Evolutionary conservation across 306 rosid species (phyloP).

Genomic region (Cucurbita moschata): DNA sequence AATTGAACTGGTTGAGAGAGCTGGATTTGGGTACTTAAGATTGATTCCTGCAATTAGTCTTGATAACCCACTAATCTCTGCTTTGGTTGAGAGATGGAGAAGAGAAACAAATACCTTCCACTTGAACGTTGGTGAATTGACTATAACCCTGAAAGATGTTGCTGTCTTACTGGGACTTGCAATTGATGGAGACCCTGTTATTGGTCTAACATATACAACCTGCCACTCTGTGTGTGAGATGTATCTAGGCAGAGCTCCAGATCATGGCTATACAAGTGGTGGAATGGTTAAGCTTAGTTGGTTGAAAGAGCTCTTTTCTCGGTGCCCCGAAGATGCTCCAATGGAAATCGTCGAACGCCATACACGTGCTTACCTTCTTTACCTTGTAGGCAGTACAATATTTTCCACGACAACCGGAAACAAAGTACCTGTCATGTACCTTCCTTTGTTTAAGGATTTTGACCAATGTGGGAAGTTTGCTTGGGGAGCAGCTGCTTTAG

Average conservation of each 20-base stretch:
- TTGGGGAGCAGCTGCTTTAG: conserved; percentile 89
- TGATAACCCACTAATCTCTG: conserved; percentile 94
- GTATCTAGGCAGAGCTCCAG: conserved; percentile 74
- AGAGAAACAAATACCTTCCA: conserved; percentile 97
- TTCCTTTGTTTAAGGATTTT: conserved; percentile 84
- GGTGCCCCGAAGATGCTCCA: conserved; percentile 74
- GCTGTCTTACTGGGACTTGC: conserved; percentile 85
- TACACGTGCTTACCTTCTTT: conserved; percentile 95
- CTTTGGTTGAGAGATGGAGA: conserved; percentile 97
- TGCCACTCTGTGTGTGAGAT: conserved; percentile 74
- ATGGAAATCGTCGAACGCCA: conserved; percentile 59
- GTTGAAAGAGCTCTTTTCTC: conserved; percentile 86
- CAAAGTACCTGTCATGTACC: conserved; percentile 99
- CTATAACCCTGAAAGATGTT: conserved; percentile 81
- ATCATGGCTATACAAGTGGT: conserved; percentile 84
- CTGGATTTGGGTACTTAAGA: conserved; percentile 83
- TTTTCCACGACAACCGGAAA: conserved; percentile 98
- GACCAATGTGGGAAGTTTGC: conserved; percentile 72
- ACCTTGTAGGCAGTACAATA: conserved; percentile 94
- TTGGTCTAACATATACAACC: conserved; percentile 75
- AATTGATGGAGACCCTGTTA: conserved; percentile 91
- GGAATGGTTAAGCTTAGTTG: conserved; percentile 99
- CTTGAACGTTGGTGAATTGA: conserved; percentile 93
- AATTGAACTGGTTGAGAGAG: conserved; percentile 66
- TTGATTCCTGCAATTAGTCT: conserved; percentile 93